Base-by-base conservation (phyloP, 2,329 filamentous ascomycete genomes). In the Furcasterigmium furcatum region DNA sequence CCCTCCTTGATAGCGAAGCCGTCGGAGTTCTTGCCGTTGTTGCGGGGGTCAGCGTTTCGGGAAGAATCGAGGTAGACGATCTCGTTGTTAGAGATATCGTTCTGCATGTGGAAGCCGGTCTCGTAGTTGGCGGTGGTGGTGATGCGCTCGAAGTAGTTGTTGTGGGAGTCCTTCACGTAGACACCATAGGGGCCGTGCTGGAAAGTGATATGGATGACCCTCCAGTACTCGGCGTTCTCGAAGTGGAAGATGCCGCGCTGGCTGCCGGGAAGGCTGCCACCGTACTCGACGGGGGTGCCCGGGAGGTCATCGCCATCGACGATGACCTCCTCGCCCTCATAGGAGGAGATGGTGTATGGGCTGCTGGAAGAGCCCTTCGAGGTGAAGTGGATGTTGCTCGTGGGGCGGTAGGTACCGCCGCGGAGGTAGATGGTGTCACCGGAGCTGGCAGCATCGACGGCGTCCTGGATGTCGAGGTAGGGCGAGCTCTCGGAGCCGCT, bases 171-270 rank as follows among this genome's bases (percentile, higher is more conserved):
- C 14, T 60, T 55, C 7, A 61, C 55, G 25, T 67, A 67, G 6
- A 67, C 53, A 0, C 64, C 64, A 13, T 67, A 67, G 1, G 63
- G 62, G 0, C 64, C 64, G 16, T 66, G 64, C 32, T 60, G 62
- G 8, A 67, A 52, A 19, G 53, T 29, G 36, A 74, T 54, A 43
- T 65, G 54, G 47, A 64, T 66, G 47, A 76, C 69, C 59, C 66
- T 39, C 47, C 47, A 50, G 49, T 51, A 50, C 38, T 44, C 38
- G 59, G 67, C 60, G 51, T 49, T 46, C 44, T 74, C 61, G 30
- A 76, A 66, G 50, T 76, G 73, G 14, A 76, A 61, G 14, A 73
- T 67, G 4, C 73, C 73, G 32, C 73, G 64, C 41, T 73, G 68
- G 3, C 56, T 49, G 34, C 64, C 65, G 1, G 65, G 63, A 0